Percentiles rank a stretch among this genome's conserved stretches.
Evolutionary conservation across 805 yeast genomes (phyloP).

Genomic region (Saturnispora sanitii): DNA sequence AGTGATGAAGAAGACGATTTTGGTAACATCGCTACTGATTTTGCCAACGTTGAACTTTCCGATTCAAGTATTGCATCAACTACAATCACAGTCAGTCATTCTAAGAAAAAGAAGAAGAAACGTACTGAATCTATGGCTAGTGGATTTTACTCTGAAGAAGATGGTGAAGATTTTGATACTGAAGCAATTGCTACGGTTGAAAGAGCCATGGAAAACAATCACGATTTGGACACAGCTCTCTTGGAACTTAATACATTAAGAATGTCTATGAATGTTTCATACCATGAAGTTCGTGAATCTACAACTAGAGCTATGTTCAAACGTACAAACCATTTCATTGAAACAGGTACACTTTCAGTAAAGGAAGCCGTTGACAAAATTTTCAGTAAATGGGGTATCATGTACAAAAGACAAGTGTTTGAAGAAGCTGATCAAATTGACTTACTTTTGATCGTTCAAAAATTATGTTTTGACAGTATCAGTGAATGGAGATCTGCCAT

Average conservation of each 20-base stretch:
- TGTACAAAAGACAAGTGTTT: slow-evolving; percentile 79
- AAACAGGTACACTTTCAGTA: slow-evolving; percentile 66
- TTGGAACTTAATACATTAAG: slow-evolving; percentile 88
- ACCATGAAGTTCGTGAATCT: slow-evolving; percentile 83
- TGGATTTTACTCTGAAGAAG: slow-evolving; percentile 31
- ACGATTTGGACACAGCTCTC: slow-evolving; percentile 86
- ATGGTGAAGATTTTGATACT: slow-evolving; percentile 59
- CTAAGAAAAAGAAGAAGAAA: slow-evolving; percentile 33
- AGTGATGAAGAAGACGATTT: slow-evolving; percentile 35
- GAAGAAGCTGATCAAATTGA: slow-evolving; percentile 71
- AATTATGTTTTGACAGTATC: slow-evolving; percentile 34
- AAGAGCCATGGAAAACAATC: slow-evolving; percentile 86
- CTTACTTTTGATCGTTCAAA: slow-evolving; percentile 44
- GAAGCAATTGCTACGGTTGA: slow-evolving; percentile 94
- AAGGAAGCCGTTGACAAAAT: slow-evolving; percentile 71
- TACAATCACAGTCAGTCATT: slow-evolving; percentile 26
- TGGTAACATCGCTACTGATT: slow-evolving; percentile 32
- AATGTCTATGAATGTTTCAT: slow-evolving; percentile 95
- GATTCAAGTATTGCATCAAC: slow-evolving; percentile 46
- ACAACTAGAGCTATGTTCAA: slow-evolving; percentile 63
- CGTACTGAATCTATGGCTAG: slow-evolving; percentile 30
- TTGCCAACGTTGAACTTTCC: slow-evolving; percentile 36
- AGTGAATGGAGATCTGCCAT: slow-evolving; percentile 40
- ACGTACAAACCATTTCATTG: slow-evolving; percentile 62
- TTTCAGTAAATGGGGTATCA: slow-evolving; percentile 70